Base-by-base conservation (phyloP, 2,329 filamentous ascomycete genomes). In the Paecilomyces fulvus region DNA sequence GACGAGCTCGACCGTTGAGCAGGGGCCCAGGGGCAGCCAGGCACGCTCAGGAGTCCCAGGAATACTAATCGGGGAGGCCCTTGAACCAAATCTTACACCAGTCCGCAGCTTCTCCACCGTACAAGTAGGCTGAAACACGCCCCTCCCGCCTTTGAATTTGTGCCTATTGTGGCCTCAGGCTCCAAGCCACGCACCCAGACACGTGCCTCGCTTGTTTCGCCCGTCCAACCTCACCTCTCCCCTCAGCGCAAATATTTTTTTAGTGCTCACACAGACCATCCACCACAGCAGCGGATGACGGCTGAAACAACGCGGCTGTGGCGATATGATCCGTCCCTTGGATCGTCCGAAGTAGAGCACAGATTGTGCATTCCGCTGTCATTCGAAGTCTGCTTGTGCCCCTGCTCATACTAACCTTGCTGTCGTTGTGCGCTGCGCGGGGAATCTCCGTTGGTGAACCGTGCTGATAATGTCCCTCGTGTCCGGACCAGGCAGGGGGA, bases 401-500 rank as follows among this genome's bases (percentile, higher is more conserved):
- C 37, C 48, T 28, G 48, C 14, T 23, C 48, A 49, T 21, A 49
- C 17, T 28, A 23, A 5, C 9, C 21, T 28, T 49, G 21, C 48
- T 25, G 10, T 49, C 48, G 14, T n/a, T 28, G 25, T 28, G 2
- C 25, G 7, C 12, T 20, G 37, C 37, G 37, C 37, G 37, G 37
- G 17, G 37, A 43, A 12, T 7, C n/a, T 43, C 37, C 37, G 37
- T 21, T 43, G 37, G 14, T 43, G 43, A 30, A 55, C 53, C 50
- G 50, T 11, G 6, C 52, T 33, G 28, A 55, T 48, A 37, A 86
- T 86, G 83, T 81, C 83, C 49, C 74, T 85, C 52, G 81, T 81
- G 58, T 81, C 83, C 53, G 83, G 83, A 23, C 83, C 83, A 51
- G 83, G 83, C 56, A 76, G 80, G 59, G 83, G 79, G 61, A 70